A percentile compares a stretch with the other conserved stretches of the same genome.
Conservation (phyloP, 495 filamentous ascomycete species). For the Neurospora sp. region DNA sequence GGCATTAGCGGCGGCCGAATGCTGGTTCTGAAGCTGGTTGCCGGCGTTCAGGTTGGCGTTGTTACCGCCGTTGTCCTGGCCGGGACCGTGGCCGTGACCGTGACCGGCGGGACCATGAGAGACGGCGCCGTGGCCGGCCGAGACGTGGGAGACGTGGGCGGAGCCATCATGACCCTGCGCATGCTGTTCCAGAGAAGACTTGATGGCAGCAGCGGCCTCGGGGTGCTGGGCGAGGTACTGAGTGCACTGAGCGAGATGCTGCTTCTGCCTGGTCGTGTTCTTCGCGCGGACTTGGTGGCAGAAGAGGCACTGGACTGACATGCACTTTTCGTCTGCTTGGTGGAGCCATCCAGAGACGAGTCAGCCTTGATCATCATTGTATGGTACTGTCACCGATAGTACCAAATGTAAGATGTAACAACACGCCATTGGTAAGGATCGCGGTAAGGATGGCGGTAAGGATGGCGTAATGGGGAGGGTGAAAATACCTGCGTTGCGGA, state of each 20-base stretch:
- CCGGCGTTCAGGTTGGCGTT: not conserved
- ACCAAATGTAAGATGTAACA: not conserved
- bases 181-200: conserved; percentile 2
- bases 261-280: conserved; percentile 25
- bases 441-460: not conserved
- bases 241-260: conserved; percentile 18
- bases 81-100: not conserved
- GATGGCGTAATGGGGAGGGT: not conserved
- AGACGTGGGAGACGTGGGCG: not conserved
- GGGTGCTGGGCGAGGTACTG: conserved; percentile 19
- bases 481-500: conserved; percentile 14
- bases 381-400: conserved; percentile 1
- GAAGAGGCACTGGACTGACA: conserved; percentile 19
- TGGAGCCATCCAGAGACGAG: not conserved
- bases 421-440: not conserved
- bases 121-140: not conserved
- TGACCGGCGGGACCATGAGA: not conserved
- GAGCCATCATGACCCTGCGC: not conserved
- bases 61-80: not conserved
- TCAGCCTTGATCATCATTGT: conserved; percentile 5
- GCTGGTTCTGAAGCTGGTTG: not conserved
- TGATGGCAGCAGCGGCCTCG: conserved; percentile 11
- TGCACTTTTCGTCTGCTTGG: conserved; percentile 12
- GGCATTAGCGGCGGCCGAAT: not conserved
- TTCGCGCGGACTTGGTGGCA: conserved; percentile 19